These are phyloP conservation scores for Falciphora oryzae DNA, from an alignment of 2,329 filamentous ascomycete species.

Conservation along the genomic window DNA sequence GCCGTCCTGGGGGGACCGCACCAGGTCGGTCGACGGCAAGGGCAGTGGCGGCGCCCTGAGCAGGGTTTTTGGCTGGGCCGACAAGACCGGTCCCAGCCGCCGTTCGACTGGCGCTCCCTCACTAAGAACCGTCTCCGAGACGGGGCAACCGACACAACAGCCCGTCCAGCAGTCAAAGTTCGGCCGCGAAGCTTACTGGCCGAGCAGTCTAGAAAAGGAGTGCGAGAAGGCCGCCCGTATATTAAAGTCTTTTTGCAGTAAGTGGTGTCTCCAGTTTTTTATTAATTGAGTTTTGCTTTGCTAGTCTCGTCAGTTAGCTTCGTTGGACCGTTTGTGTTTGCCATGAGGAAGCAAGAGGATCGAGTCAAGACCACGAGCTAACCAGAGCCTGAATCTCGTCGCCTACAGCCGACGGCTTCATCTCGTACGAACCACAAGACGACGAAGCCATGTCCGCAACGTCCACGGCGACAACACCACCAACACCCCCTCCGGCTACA, in stretches of 20 bases:
- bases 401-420: conserved; percentile 47
- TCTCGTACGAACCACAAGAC: conserved; percentile 29
- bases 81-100: conserved; percentile 43
- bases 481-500: conserved; percentile 23
- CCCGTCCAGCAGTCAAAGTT: conserved; percentile 13
- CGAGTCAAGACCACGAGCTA: conserved; percentile 15
- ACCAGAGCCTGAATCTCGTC: conserved; percentile 1
- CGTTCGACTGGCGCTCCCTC: conserved; percentile 2
- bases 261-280: conserved; percentile 11
- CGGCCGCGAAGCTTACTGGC: conserved; percentile 28
- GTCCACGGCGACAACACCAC: conserved; percentile 15
- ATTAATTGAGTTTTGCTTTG: conserved; percentile 1
- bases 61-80: conserved; percentile 54
- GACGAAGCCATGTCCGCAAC: conserved; percentile 26
- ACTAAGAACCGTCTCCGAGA: background rate
- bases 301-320: background rate
- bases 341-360: background rate
- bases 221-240: conserved; percentile 89
- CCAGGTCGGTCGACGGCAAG: conserved; percentile 18
- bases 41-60: conserved; percentile 8
- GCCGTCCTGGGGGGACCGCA: conserved; percentile 32
- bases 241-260: conserved; percentile 75
- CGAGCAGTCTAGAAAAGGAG: conserved; percentile 75
- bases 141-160: background rate
- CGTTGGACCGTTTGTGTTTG: background rate